Conservation (phyloP, 1,139 yeast species). For the Scheffersomyces cryptocercus region DNA sequence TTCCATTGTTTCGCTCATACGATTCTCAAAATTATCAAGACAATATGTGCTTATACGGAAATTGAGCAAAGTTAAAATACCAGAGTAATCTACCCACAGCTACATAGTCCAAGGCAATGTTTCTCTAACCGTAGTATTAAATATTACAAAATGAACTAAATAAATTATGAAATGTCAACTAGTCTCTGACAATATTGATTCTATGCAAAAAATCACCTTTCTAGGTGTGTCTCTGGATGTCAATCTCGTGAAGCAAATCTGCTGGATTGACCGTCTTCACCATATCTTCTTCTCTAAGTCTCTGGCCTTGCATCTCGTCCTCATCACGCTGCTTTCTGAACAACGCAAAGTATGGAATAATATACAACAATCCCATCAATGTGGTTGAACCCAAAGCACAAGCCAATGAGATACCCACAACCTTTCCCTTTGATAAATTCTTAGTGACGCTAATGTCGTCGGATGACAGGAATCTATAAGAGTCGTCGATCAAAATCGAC, state of each 20-base stretch:
- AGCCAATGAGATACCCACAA: conserved; percentile 85
- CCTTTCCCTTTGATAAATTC: conserved; percentile 59
- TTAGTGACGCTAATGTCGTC: conserved; percentile 28
- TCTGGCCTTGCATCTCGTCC: conserved; percentile 29
- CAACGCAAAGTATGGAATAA: conserved; percentile 52
- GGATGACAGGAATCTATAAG: conserved; percentile 39
- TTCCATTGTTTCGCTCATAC: no score
- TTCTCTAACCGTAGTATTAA: not conserved
- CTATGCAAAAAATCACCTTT: conserved; percentile 1
- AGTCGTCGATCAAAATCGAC: conserved; percentile 38
- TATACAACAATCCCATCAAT: conserved; percentile 62
- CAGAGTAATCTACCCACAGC: no score
- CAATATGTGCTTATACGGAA: no score
- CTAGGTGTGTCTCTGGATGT: conserved; percentile 35
- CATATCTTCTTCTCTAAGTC: conserved; percentile 71
- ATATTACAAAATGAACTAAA: not conserved
- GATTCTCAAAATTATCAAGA: no score
- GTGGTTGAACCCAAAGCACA: conserved; percentile 81
- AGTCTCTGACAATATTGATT: not conserved
- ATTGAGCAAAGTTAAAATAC: no score
- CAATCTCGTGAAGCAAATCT: conserved; percentile 61
- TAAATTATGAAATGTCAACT: not conserved
- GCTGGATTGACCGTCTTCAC: conserved; percentile 66
- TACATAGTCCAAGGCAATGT: no score
- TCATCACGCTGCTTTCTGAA: conserved; percentile 44